Evolutionary conservation across 257 asterid species (phyloP).

Genomic region (Osmanthus fragrans): DNA sequence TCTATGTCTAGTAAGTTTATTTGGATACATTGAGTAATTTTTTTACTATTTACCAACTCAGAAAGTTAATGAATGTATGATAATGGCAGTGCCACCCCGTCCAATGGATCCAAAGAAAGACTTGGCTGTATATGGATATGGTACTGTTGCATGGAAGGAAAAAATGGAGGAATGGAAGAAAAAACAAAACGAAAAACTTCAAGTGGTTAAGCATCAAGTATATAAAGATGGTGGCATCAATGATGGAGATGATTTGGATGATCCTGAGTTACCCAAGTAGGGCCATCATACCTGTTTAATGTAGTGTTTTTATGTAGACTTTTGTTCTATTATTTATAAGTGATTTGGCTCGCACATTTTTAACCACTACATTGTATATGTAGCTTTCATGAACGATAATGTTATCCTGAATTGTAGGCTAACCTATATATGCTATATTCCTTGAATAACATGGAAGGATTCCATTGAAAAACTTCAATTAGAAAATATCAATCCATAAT

Average conservation of each 20-base stretch:
- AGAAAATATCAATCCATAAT: not conserved
- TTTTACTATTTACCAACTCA: slow-evolving; percentile 7
- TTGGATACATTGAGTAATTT: not conserved
- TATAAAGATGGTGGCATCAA: slow-evolving; percentile 39
- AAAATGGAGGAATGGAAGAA: slow-evolving; percentile 93
- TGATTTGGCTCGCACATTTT: slow-evolving; percentile 19
- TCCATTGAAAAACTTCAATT: not conserved
- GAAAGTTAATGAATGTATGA: slow-evolving; percentile 6
- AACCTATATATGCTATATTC: not conserved
- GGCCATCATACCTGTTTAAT: slow-evolving; percentile 30
- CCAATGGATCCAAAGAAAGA: slow-evolving; percentile 93
- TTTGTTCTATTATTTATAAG: not conserved
- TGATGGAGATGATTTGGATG: slow-evolving; percentile 64
- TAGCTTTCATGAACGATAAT: not conserved
- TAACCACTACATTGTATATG: not conserved
- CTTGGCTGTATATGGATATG: slow-evolving; percentile 83
- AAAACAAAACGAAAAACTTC: slow-evolving; percentile 74
- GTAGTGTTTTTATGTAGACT: slow-evolving; percentile 9
- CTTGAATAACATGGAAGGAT: not conserved
- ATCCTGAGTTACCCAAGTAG: slow-evolving; percentile 81
- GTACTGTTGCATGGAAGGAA: slow-evolving; percentile 90
- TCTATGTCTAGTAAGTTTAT: slow-evolving; percentile 62
- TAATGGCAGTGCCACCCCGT: slow-evolving; percentile 66
- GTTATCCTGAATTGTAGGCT: not conserved
- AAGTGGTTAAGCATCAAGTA: slow-evolving; percentile 83